Evolutionary conservation across 2,329 filamentous ascomycete genomes (phyloP).

Genomic region (Gnomoniopsis smithogilvyi): DNA sequence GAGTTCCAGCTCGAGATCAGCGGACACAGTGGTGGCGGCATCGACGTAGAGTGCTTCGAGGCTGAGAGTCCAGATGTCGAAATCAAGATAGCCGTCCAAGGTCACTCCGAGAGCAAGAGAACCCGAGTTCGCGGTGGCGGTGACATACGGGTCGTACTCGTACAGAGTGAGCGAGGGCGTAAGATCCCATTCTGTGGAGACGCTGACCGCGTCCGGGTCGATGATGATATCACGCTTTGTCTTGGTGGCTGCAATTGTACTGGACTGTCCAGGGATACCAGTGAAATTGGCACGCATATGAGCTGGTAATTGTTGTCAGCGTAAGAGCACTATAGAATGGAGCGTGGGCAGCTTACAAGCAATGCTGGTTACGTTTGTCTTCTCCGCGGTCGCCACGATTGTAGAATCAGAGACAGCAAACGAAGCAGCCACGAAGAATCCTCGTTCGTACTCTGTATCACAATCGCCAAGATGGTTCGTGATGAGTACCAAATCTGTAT

Average conservation of each 20-base stretch:
- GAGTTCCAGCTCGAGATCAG: constrained; percentile 33
- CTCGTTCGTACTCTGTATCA: constrained; percentile 11
- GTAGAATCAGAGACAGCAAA: background rate
- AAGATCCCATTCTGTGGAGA: constrained; percentile 5
- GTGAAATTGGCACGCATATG: constrained; percentile 12
- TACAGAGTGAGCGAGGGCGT: constrained; percentile 1
- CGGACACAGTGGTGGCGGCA: constrained; percentile 35
- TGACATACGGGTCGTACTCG: constrained; percentile 26
- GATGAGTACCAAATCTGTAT: constrained; percentile 6
- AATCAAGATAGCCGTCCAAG: constrained; percentile 40
- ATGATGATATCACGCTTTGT: constrained; percentile 2
- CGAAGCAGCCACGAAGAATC: constrained; percentile 10
- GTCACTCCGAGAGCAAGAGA: constrained; percentile 33
- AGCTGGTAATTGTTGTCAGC: background rate
- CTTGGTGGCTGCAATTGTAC: background rate
- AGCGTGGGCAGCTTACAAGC: background rate
- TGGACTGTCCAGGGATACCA: constrained; percentile 5
- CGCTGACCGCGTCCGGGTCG: constrained; percentile 1
- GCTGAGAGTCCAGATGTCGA: constrained; percentile 32
- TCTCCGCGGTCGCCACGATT: constrained; percentile 4
- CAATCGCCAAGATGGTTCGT: constrained; percentile 14
- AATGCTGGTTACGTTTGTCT: background rate
- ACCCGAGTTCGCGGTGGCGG: constrained; percentile 31
- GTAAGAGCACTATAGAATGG: too few species aligned
- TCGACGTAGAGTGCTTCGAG: constrained; percentile 38